Percentiles rank a stretch among this genome's conserved stretches.
Conservation (phyloP, 2,329 filamentous ascomycete genomes). For the Albifimbria verrucaria region DNA sequence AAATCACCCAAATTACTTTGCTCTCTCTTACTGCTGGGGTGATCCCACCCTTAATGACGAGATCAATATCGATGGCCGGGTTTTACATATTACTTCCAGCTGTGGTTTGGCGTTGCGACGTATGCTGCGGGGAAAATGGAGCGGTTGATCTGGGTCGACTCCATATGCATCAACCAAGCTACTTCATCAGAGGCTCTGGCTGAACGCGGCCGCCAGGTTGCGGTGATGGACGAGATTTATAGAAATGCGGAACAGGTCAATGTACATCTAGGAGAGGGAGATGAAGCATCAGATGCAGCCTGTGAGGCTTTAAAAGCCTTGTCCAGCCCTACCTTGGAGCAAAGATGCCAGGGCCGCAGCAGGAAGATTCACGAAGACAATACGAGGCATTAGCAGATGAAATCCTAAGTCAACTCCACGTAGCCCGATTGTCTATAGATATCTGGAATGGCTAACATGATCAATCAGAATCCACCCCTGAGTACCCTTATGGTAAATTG, state of each 20-base stretch:
- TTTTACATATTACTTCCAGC: constrained; percentile 1
- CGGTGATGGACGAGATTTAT: constrained; percentile 1
- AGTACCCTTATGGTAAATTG: constrained; percentile 1
- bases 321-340: background rate
- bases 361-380: background rate
- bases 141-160: constrained; percentile 3
- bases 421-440: background rate
- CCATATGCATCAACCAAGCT: constrained; percentile 2
- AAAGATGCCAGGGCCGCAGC: constrained; percentile 1
- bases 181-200: background rate
- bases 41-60: background rate
- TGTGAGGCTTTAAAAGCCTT: constrained; percentile 1
- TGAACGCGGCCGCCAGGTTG: background rate
- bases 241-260: constrained; percentile 1
- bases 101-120: background rate
- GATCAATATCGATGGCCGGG: background rate
- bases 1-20: background rate
- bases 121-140: constrained; percentile 1
- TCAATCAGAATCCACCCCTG: background rate
- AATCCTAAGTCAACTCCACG: background rate
- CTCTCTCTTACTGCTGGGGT: constrained; percentile 1
- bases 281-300: background rate
- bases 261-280: constrained; percentile 1
- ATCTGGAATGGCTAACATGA: background rate
- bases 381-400: background rate